Conservation (phyloP, 495 filamentous ascomycete species). For the Parathielavia appendiculata region DNA sequence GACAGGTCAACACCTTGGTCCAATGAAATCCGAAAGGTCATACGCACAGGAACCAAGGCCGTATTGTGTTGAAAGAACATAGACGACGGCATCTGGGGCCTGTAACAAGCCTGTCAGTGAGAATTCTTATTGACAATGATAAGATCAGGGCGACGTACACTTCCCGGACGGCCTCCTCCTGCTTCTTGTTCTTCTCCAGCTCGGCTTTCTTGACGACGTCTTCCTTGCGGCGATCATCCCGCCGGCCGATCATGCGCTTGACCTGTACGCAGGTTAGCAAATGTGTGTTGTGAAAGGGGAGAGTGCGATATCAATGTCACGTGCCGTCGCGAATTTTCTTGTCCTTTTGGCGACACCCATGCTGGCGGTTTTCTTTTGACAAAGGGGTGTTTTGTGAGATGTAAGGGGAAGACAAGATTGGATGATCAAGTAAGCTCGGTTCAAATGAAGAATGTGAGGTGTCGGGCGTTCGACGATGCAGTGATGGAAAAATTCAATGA, state of each 20-base stretch:
- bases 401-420: neutral
- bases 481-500: constrained; percentile 1
- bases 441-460: neutral
- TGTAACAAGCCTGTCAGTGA: constrained; percentile 27
- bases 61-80: constrained; percentile 97
- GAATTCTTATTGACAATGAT: neutral
- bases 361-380: constrained; percentile 7
- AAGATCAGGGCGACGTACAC: constrained; percentile 42
- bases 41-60: constrained; percentile 61
- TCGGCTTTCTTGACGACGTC: constrained; percentile 53
- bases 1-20: constrained; percentile 8
- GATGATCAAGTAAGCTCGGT: too few relatives aligned
- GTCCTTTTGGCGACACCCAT: constrained; percentile 34
- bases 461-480: neutral
- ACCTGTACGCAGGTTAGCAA: constrained; percentile 39
- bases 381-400: neutral
- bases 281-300: neutral
- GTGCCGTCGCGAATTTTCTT: constrained; percentile 32
- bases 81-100: constrained; percentile 70
- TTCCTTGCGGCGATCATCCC: constrained; percentile 55
- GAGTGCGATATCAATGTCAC: constrained; percentile 14
- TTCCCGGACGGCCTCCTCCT: constrained; percentile 57
- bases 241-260: constrained; percentile 58
- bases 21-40: neutral
- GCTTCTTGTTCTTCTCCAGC: constrained; percentile 53